Conservation (phyloP, 2,329 filamentous ascomycete genomes). For the Basipetospora sp. region DNA sequence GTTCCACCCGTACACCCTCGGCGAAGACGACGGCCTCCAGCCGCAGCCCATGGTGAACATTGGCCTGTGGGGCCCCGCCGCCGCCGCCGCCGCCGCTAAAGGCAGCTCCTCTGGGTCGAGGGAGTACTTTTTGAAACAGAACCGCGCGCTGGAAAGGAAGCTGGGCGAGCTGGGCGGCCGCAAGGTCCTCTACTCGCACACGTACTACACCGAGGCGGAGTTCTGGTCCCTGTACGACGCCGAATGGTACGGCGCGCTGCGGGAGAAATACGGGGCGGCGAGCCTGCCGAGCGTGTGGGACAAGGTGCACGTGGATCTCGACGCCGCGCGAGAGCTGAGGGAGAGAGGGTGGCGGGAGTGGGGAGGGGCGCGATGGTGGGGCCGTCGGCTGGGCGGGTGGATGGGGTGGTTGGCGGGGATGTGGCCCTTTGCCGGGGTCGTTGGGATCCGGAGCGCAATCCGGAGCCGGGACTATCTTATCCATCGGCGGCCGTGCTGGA, state of each 20-base stretch:
- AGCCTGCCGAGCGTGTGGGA: slow-evolving; percentile 54
- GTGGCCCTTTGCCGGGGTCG: slow-evolving; percentile 41
- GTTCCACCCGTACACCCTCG: slow-evolving; percentile 38
- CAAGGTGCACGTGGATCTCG: slow-evolving; percentile 48
- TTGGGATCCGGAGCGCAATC: no score
- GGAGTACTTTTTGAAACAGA: slow-evolving; percentile 55
- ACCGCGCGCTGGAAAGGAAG: slow-evolving; percentile 56
- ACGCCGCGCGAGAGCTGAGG: slow-evolving; percentile 26
- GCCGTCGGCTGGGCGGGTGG: slow-evolving; percentile 17
- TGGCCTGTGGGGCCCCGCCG: slow-evolving; percentile 71
- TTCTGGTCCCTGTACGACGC: slow-evolving; percentile 52
- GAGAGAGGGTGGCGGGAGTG: slow-evolving; percentile 19
- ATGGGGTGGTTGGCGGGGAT: slow-evolving; percentile 29
- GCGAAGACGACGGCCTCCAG: slow-evolving; percentile 7
- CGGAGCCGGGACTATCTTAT: no score
- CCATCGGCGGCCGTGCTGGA: no score
- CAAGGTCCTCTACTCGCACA: slow-evolving; percentile 80
- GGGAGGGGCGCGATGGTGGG: slow-evolving; percentile 22
- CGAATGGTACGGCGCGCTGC: slow-evolving; percentile 45
- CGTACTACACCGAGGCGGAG: slow-evolving; percentile 61
- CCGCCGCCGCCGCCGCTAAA: slow-evolving; percentile 40
- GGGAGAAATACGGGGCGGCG: slow-evolving; percentile 46
- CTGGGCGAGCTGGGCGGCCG: slow-evolving; percentile 56
- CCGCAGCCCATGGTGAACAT: slow-evolving; percentile 38
- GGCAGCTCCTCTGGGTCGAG: no score